phyloP scores from a whole-genome alignment of 2,329 filamentous ascomycete genomes.

The Nigrograna mackinnonii region DNA sequence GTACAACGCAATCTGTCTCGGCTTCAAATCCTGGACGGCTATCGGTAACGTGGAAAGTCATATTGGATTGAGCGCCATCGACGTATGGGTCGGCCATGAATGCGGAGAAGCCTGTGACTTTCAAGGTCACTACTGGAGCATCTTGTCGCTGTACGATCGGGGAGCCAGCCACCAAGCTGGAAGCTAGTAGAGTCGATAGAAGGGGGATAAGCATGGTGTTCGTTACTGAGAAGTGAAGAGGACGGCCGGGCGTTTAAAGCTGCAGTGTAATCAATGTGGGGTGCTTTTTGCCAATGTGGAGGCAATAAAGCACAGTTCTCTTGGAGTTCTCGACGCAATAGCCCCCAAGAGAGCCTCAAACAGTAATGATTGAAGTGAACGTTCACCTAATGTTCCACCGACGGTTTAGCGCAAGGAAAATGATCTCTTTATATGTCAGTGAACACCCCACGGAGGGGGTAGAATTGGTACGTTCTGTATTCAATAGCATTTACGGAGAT shows the following conservation, averaged over 20 bases:
- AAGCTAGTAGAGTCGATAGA: constrained; percentile 1
- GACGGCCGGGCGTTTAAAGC: not conserved
- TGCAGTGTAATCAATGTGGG: not conserved
- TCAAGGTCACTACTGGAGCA: constrained; percentile 5
- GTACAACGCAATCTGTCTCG: constrained; percentile 10
- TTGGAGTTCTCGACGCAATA: no score
- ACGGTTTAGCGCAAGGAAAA: not conserved
- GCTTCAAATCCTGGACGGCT: constrained; percentile 6
- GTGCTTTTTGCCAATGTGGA: not conserved
- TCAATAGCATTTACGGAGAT: not conserved
- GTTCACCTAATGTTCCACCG: not conserved
- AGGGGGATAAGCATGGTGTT: constrained; percentile 1
- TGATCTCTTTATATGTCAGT: not conserved
- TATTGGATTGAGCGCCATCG: constrained; percentile 14
- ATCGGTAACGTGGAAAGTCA: constrained; percentile 14
- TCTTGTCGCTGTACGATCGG: constrained; percentile 5
- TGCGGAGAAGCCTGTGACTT: constrained; percentile 13
- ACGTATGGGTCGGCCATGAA: constrained; percentile 14
- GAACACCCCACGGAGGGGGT: not conserved
- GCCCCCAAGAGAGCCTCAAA: not conserved
- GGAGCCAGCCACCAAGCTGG: constrained; percentile 1
- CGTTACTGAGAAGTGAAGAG: not conserved
- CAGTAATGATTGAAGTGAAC: not conserved
- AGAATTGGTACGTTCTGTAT: not conserved
- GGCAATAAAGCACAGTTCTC: no score